A percentile compares a stretch with the other conserved stretches of the same genome.
Conservation (phyloP, 192 early-diverging fungal species). For the Allomyces macrogynus region DNA sequence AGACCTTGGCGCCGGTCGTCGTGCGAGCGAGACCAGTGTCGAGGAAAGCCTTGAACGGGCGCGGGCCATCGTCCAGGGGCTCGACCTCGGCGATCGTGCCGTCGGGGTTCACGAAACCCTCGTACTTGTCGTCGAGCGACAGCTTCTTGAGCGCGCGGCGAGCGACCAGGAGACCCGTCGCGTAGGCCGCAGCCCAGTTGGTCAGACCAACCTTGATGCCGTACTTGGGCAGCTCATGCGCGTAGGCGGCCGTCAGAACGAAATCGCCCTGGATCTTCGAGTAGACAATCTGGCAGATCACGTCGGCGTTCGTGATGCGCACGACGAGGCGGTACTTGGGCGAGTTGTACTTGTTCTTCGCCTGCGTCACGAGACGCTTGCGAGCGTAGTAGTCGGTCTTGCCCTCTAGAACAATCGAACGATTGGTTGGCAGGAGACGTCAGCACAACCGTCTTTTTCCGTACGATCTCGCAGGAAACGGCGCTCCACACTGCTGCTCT, state of each 20-base stretch:
- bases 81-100: slow-evolving; percentile 76
- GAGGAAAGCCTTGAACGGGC: slow-evolving; percentile 94
- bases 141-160: slow-evolving; percentile 91
- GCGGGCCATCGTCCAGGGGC: slow-evolving; percentile 71
- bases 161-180: slow-evolving; percentile 89
- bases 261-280: slow-evolving; percentile 95
- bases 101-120: slow-evolving; percentile 78
- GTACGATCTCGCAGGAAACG: too few species aligned
- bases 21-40: slow-evolving; percentile 93
- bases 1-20: slow-evolving; percentile 93
- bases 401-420: slow-evolving; percentile 48
- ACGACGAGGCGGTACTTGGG: slow-evolving; percentile 99
- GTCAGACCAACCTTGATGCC: slow-evolving; percentile 96
- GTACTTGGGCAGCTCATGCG: slow-evolving; percentile 90
- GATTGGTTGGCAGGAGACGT: too few species aligned
- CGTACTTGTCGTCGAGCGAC: slow-evolving; percentile 86
- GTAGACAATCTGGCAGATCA: slow-evolving; percentile 92
- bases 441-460: too few species aligned
- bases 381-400: slow-evolving; percentile 99
- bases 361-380: slow-evolving; percentile 94
- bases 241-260: slow-evolving; percentile 83
- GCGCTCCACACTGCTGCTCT: too few species aligned
- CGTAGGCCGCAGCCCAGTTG: slow-evolving; percentile 99
- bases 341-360: slow-evolving; percentile 99
- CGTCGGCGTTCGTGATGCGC: slow-evolving; percentile 96